Evolutionary conservation across 148 eudicot genomes (phyloP), one percentile per base, ranked within the genome.

Genomic region (Vaccinium macrocarpon): DNA sequence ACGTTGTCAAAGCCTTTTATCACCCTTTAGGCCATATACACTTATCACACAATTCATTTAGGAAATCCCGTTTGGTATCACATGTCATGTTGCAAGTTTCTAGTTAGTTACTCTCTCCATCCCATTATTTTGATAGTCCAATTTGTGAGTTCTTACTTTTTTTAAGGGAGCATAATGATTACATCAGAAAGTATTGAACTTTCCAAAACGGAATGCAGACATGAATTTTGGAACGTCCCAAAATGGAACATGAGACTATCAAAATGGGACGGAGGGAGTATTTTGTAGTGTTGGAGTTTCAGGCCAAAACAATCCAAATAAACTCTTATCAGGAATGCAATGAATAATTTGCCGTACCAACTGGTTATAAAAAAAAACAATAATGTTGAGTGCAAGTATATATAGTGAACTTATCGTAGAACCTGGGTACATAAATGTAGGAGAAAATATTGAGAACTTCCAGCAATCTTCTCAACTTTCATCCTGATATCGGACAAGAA

Each of bases 351-450:
- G 49, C 13, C 49, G 13, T 2, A 71, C 12, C 59, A 82, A 7
- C 8, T 23, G 32, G 53, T 66, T 29, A 51, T 11, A 23, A 77
- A 0, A 23, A 77, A 0, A n/a, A 46, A 70, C 1, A 15, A 62
- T 46, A 27, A 55, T 82, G 23, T 23, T 5, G 27, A 19, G 1
- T 27, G 73, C 73, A 32, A 0, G 29, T 18, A 42, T 6, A 76
- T 15, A 32, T 6, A 19, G 32, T 23, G 46, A 72, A 38, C 68
- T 56, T 68, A 42, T 76, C 6, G 59, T 81, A 48, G 78, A 27
- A 96, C 99, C 99, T 97, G 99, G 59, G 99, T 95, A 84, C 99
- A 97, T 82, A 97, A 91, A 90, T 93, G 97, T 88, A 97, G 86
- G 61, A 97, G 92, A 84, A 97, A 93, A 85, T 94, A 97, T 42